A percentile compares a stretch with the other conserved stretches of the same genome.
These are phyloP conservation scores for Tilletia walkeri DNA, from an alignment of 1,284 basidiomycete species.

Conservation along the genomic window DNA sequence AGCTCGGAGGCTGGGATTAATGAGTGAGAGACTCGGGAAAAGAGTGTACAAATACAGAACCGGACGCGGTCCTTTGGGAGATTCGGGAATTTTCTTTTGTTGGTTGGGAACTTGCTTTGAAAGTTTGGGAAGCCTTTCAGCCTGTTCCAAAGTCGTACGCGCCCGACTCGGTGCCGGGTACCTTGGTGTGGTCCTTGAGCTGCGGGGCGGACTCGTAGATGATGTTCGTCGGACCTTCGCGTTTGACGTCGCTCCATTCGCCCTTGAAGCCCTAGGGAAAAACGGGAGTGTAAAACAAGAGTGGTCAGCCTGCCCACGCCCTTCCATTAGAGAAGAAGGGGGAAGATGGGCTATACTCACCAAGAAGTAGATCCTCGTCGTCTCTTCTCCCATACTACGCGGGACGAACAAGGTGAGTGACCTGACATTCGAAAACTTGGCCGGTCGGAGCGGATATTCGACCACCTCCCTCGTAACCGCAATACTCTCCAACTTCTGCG, in stretches of 20 bases:
- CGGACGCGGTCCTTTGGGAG: too few species aligned
- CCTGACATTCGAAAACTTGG: conserved; percentile 48
- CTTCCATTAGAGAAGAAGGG: not conserved
- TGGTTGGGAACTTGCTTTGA: not conserved
- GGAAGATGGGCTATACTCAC: not conserved
- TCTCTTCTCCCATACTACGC: conserved; percentile 28
- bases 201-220: conserved; percentile 52
- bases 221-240: conserved; percentile 39
- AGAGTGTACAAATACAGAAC: too few species aligned
- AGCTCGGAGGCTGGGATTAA: too few species aligned
- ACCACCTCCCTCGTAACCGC: conserved; percentile 41
- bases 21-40: too few species aligned
- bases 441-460: conserved; percentile 43
- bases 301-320: conserved; percentile 9
- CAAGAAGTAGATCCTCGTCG: conserved; percentile 34
- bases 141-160: conserved; percentile 30
- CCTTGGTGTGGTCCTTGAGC: conserved; percentile 45
- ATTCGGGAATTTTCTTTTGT: not conserved
- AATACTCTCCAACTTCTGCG: conserved; percentile 40
- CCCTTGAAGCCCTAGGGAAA: conserved; percentile 48
- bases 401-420: conserved; percentile 45
- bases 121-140: not conserved
- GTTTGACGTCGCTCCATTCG: conserved; percentile 27
- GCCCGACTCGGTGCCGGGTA: conserved; percentile 28
- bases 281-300: too few species aligned